These are phyloP conservation scores for Penicillium expansum DNA, from an alignment of 2,329 filamentous ascomycete genomes.

Conservation along the genomic window DNA sequence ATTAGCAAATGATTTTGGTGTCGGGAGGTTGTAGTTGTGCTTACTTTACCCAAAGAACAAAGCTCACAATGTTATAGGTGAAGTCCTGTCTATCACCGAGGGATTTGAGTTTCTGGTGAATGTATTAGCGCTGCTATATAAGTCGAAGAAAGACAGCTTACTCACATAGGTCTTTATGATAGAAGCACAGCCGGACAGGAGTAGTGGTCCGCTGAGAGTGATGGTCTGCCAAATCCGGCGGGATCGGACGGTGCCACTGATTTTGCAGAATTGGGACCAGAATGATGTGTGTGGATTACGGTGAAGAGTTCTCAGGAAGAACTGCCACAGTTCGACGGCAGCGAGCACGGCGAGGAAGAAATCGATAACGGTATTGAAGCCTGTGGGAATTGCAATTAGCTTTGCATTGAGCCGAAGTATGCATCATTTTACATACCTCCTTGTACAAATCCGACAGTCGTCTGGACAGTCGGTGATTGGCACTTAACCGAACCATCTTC, in stretches of 20 bases:
- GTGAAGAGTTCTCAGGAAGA: constrained; percentile 31
- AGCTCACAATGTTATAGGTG: constrained; percentile 37
- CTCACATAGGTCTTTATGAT: constrained; percentile 39
- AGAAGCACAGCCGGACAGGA: constrained; percentile 36
- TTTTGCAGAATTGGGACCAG: constrained; percentile 30
- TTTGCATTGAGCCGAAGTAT: too few species aligned
- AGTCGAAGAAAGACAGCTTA: background rate
- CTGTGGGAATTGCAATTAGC: constrained; percentile 9
- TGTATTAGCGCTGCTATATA: background rate
- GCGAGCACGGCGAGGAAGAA: constrained; percentile 33
- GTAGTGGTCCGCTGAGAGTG: constrained; percentile 33
- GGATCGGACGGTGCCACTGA: constrained; percentile 30
- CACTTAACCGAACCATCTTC: constrained; percentile 35
- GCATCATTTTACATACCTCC: constrained; percentile 24
- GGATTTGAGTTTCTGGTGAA: constrained; percentile 31
- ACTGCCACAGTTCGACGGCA: constrained; percentile 38
- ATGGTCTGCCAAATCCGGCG: constrained; percentile 38
- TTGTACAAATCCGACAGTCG: constrained; percentile 38
- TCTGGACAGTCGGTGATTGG: constrained; percentile 34
- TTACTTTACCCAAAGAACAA: constrained; percentile 40
- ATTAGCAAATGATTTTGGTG: background rate
- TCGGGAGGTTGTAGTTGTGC: background rate
- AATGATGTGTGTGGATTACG: constrained; percentile 25
- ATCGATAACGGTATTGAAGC: constrained; percentile 36
- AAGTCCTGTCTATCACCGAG: constrained; percentile 35